phyloP scores from a whole-genome alignment of 495 filamentous ascomycete species.

The Tuber brumale region DNA sequence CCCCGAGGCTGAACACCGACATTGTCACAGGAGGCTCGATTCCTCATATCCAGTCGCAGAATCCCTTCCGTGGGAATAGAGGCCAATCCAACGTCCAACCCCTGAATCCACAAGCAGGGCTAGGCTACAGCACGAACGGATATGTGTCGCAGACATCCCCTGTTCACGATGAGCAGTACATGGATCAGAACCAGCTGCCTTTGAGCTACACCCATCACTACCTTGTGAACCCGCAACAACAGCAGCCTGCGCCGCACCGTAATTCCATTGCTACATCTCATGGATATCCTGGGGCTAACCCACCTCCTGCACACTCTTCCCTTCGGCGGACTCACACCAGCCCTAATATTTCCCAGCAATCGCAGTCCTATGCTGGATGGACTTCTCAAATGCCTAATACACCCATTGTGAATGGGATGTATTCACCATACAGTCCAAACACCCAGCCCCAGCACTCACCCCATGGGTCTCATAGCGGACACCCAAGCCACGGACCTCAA shows the following conservation, averaged over 20 bases:
- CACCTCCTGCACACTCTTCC: slow-evolving; percentile 23
- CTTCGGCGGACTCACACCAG: slow-evolving; percentile 33
- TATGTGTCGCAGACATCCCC: slow-evolving; percentile 28
- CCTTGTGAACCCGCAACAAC: slow-evolving; percentile 22
- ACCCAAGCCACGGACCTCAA: slow-evolving; percentile 31
- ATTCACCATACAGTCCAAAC: slow-evolving; percentile 31
- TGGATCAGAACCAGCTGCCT: not conserved
- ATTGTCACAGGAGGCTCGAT: slow-evolving; percentile 24
- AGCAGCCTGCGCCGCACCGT: slow-evolving; percentile 20
- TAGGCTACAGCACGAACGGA: slow-evolving; percentile 22
- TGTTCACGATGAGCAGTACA: slow-evolving; percentile 25
- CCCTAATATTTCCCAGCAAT: slow-evolving; percentile 32
- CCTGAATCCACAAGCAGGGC: slow-evolving; percentile 23
- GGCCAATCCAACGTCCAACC: slow-evolving; percentile 31
- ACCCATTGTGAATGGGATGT: slow-evolving; percentile 26
- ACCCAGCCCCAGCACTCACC: slow-evolving; percentile 35
- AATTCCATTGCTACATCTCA: slow-evolving; percentile 26
- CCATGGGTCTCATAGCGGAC: slow-evolving; percentile 25
- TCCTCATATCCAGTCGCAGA: slow-evolving; percentile 32
- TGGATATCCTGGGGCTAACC: slow-evolving; percentile 26
- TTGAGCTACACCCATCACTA: slow-evolving; percentile 14
- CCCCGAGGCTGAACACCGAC: slow-evolving; percentile 28
- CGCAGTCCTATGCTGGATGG: slow-evolving; percentile 27
- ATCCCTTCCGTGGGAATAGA: slow-evolving; percentile 28
- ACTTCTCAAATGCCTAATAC: slow-evolving; percentile 24